Base-by-base conservation (phyloP, 1,284 basidiomycete genomes). In the Microbotryum violaceum region DNA sequence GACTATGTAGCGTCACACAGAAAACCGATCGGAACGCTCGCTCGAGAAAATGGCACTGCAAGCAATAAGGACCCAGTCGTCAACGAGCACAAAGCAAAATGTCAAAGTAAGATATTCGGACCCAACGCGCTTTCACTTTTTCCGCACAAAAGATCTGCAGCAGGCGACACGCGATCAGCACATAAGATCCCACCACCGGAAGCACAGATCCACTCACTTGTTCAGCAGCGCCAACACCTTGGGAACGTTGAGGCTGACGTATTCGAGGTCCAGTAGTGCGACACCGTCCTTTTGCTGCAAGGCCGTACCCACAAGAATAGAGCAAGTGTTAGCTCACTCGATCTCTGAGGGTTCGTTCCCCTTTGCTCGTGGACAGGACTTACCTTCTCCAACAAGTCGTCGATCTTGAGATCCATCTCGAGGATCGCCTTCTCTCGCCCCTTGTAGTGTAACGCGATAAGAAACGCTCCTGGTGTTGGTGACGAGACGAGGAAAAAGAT, bases 381-480 rank as follows among this genome's bases (percentile, higher is more conserved):
- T 60, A 63, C 60, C 85, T 93, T 96, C 78, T 98, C 93, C 71
- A 98, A 80, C 68, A 98, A 78, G 78, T 98, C 96, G 77, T 98
- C 96, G 73, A 98, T 96, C 80, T 97, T 98, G 64, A 98, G 82
- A 78, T 98, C 96, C 70, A 98, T 98, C 81, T 99, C 96, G 52
- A 98, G 82, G 70, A 99, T 97, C 21, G 96, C 92, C 79, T 97
- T 97, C 73, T 97, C 93, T n/a, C 96, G 83, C 12, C 70, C 71
- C 49, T 70, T 71, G 64, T 97, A 98, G 77, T 97, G 93, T 57
- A 99, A 79, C 9, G 94, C 93, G 70, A 99, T 98, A 75, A 98
- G 91, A 76, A 97, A 99, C 12, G 96, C 97, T 49, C 96, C 96
- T 0, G 96, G 96, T 8, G 90, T 90, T 2, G 96, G 96, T 29